phyloP scores from a whole-genome alignment of 106 monocot genomes.

The Phalaenopsis aphrodite region DNA sequence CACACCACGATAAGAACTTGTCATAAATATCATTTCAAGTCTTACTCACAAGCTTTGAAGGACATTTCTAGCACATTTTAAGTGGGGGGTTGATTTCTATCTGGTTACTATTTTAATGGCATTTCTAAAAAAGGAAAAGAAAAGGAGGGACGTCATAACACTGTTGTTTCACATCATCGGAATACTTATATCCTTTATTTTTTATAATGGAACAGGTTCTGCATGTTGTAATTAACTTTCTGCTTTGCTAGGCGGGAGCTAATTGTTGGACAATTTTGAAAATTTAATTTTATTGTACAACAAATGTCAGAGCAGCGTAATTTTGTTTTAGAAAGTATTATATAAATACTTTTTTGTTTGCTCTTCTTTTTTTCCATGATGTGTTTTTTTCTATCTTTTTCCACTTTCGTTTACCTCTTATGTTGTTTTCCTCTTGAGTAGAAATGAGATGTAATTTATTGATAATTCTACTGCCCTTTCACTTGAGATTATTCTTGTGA shows the following conservation, averaged over 20 bases:
- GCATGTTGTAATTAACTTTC: not conserved
- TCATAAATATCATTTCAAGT: too few relatives aligned
- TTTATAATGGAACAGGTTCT: not conserved
- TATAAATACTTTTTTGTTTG: not conserved
- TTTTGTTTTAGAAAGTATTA: not conserved
- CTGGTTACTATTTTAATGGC: not conserved
- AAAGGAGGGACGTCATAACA: not conserved
- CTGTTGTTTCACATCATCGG: not conserved
- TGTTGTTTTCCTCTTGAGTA: not conserved
- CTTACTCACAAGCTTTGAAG: not conserved
- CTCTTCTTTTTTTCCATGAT: not conserved
- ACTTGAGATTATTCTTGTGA: not conserved
- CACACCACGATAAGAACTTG: too few relatives aligned
- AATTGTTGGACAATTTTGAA: not conserved
- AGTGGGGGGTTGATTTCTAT: not conserved
- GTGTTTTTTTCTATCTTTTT: not conserved
- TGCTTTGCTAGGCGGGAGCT: not conserved
- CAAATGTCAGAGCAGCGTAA: not conserved
- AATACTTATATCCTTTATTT: not conserved
- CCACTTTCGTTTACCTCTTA: not conserved
- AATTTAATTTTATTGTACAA: not conserved
- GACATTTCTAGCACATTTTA: not conserved
- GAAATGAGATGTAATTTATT: not conserved
- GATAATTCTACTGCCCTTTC: not conserved
- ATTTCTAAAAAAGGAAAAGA: not conserved